These are phyloP conservation scores for Fusarium miscanthi DNA, from an alignment of 2,329 filamentous ascomycete genomes.

Conservation along the genomic window DNA sequence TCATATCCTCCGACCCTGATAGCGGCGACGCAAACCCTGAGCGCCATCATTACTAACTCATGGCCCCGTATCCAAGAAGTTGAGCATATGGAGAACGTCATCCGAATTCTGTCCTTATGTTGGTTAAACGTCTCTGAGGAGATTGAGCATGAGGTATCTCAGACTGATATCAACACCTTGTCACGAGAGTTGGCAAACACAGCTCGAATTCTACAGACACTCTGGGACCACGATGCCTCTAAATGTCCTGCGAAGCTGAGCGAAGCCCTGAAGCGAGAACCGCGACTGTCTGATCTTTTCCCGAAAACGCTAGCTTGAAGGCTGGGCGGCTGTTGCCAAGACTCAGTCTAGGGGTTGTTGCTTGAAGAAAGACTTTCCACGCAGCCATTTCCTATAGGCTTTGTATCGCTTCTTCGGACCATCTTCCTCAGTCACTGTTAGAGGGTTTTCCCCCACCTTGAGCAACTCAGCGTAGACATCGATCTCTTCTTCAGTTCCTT, in stretches of 20 bases:
- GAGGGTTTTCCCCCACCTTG: constrained; percentile 79
- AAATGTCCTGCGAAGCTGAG: constrained; percentile 21
- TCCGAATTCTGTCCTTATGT: constrained; percentile 70
- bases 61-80: constrained; percentile 73
- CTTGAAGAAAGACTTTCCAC: constrained; percentile 95
- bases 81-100: constrained; percentile 70
- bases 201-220: constrained; percentile 36
- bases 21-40: constrained; percentile 64
- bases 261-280: constrained; percentile 42
- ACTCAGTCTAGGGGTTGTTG: constrained; percentile 75
- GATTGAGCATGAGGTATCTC: constrained; percentile 45
- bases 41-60: constrained; percentile 68
- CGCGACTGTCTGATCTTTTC: constrained; percentile 48
- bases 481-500: constrained; percentile 58
- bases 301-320: not conserved
- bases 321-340: not conserved
- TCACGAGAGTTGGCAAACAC: constrained; percentile 30
- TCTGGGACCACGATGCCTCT: constrained; percentile 37
- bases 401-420: constrained; percentile 94
- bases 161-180: constrained; percentile 7
- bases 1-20: constrained; percentile 64
- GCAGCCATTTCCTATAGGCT: constrained; percentile 93
- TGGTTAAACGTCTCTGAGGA: constrained; percentile 68
- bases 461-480: constrained; percentile 81
- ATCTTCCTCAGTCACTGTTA: constrained; percentile 91